These are phyloP conservation scores for Colletotrichum incanum DNA, from an alignment of 2,329 filamentous ascomycete species.

Conservation along the genomic window DNA sequence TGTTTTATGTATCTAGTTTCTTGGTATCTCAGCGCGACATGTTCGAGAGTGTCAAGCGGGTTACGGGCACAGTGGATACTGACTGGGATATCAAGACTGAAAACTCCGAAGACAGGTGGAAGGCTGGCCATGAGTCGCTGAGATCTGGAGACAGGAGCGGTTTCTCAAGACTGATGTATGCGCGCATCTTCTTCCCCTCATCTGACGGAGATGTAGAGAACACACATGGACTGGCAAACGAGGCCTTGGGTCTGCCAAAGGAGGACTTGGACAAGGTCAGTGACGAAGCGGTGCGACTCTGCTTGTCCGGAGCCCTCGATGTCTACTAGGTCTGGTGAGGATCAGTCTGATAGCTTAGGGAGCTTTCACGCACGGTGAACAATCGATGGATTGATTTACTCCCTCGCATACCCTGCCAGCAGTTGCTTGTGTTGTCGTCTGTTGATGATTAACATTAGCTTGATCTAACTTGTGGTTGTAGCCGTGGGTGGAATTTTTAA, in stretches of 20 bases:
- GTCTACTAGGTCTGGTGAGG: not conserved
- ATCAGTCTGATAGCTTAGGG: too few relatives aligned
- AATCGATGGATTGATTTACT: not conserved
- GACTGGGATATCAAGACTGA: constrained; percentile 74
- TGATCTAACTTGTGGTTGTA: too few relatives aligned
- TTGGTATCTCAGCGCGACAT: constrained; percentile 75
- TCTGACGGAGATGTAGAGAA: constrained; percentile 60
- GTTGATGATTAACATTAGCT: too few relatives aligned
- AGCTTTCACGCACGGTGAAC: not conserved
- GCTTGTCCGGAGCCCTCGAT: constrained; percentile 8
- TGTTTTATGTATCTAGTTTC: constrained; percentile 71
- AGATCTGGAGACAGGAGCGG: constrained; percentile 58
- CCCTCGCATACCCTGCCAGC: too few relatives aligned
- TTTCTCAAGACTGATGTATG: constrained; percentile 68
- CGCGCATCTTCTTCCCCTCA: constrained; percentile 66
- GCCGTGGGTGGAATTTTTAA: too few relatives aligned
- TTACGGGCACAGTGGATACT: constrained; percentile 68
- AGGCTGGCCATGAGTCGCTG: constrained; percentile 62
- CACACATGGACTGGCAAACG: constrained; percentile 60
- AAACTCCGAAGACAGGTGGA: constrained; percentile 62
- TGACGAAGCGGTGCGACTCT: constrained; percentile 62
- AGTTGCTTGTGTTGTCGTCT: too few relatives aligned
- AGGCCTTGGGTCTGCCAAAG: constrained; percentile 68
- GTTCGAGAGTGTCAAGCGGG: constrained; percentile 72
- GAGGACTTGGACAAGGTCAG: constrained; percentile 74